Percentiles rank a stretch among this genome's conserved stretches.
These are phyloP conservation scores for Vinca major DNA, from an alignment of 305 asterid genomes.

Conservation along the genomic window DNA sequence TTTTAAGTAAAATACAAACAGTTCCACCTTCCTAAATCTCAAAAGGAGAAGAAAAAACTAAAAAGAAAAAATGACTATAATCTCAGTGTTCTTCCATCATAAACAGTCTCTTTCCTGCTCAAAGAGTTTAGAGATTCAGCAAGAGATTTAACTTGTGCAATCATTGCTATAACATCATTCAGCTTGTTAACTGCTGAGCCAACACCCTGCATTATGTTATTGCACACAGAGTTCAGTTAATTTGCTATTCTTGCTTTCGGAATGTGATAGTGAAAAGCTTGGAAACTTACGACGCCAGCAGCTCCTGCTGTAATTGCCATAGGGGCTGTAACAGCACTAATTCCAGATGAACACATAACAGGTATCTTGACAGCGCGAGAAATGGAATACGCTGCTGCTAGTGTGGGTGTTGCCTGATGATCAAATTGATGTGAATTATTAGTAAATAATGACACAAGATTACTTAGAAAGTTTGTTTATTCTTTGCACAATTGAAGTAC, in stretches of 20 bases:
- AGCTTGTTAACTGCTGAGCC: slow-evolving; percentile 91
- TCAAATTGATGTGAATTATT: neutral
- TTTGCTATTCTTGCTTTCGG: neutral
- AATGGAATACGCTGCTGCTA: slow-evolving; percentile 79
- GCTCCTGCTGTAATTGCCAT: slow-evolving; percentile 92
- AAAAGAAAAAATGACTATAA: slow-evolving; percentile 19
- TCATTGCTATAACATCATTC: slow-evolving; percentile 78
- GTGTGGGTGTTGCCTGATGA: slow-evolving; percentile 78
- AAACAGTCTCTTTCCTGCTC: slow-evolving; percentile 18
- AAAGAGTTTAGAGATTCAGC: slow-evolving; percentile 46
- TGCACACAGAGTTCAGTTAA: slow-evolving; percentile 6
- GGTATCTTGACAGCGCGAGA: slow-evolving; percentile 72
- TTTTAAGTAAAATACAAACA: neutral
- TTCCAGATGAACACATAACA: slow-evolving; percentile 83
- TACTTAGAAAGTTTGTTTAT: neutral
- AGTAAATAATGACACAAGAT: neutral
- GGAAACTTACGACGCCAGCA: slow-evolving; percentile 62
- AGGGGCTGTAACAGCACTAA: slow-evolving; percentile 84
- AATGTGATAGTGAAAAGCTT: neutral
- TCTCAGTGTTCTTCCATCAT: slow-evolving; percentile 29
- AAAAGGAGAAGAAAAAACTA: neutral
- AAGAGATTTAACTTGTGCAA: slow-evolving; percentile 69
- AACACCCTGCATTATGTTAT: slow-evolving; percentile 44
- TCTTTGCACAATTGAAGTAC: neutral
- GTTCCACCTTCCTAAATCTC: neutral